Conservation (phyloP, 2,329 filamentous ascomycete genomes). For the Magnaporthiopsis rhizophila region DNA sequence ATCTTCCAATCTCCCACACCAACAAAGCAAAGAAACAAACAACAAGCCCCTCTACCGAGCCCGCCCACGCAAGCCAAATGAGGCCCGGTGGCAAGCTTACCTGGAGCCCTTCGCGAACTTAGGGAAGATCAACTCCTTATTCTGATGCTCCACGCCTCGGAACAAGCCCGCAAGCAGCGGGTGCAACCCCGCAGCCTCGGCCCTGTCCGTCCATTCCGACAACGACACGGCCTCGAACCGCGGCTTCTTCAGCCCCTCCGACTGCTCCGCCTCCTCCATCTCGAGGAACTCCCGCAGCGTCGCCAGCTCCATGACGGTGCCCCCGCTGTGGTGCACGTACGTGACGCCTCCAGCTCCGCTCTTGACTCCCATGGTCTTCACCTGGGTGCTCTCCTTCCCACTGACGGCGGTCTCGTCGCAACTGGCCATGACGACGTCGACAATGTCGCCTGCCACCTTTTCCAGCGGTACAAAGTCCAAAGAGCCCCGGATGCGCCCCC, state of each 20-base stretch:
- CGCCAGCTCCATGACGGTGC: constrained; percentile 8
- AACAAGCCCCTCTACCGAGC: too few relatives aligned
- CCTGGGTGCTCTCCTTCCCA: too few relatives aligned
- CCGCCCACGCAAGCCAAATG: too few relatives aligned
- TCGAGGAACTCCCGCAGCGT: constrained; percentile 7
- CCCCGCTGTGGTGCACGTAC: constrained; percentile 9
- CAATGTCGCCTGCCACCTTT: constrained; percentile 8
- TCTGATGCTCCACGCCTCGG: too few relatives aligned
- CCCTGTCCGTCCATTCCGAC: constrained; percentile 11
- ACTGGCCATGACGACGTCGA: not conserved
- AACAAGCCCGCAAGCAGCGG: constrained; percentile 4
- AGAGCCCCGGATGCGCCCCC: not conserved
- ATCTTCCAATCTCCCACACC: too few relatives aligned
- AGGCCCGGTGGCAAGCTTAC: too few relatives aligned
- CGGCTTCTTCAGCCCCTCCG: too few relatives aligned
- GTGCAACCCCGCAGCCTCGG: constrained; percentile 7
- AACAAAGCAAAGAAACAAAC: too few relatives aligned
- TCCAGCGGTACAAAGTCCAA: constrained; percentile 12
- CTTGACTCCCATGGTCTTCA: too few relatives aligned
- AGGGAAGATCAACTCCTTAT: too few relatives aligned
- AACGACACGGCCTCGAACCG: constrained; percentile 7
- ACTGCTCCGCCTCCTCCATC: not conserved
- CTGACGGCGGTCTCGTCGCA: too few relatives aligned
- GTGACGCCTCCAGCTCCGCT: constrained; percentile 1
- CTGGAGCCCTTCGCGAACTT: too few relatives aligned